Base-by-base conservation (phyloP, 331 rosid genomes). In the Saraca asoca region DNA sequence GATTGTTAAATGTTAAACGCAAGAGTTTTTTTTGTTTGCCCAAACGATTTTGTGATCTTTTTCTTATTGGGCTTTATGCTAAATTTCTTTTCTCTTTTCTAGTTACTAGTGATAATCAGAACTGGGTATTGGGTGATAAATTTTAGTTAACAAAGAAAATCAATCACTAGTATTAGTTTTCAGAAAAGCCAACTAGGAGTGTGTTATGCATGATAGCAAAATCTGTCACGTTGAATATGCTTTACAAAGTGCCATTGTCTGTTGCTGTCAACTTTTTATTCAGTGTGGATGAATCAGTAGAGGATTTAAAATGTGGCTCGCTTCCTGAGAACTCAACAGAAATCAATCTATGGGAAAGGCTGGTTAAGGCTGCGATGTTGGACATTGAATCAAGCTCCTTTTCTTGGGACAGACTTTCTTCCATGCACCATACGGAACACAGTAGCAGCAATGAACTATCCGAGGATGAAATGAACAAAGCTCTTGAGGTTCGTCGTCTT, bases 381-480 rank as follows among this genome's bases (percentile, higher is more conserved):
- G 91, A 93, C 79, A 80, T 87, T 44, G 97, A 88, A 31, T 84
- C 95, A 0, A 68, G 66, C 67, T 76, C 85, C 35, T 85, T 93
- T 75, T 86, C 95, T 34, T 93, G 98, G 98, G 91, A 90, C 46
- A 69, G 7, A 34, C 97, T 93, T 62, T 72, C 88, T 35, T 90
- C 98, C 3, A 89, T 93, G 68, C 95, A 93, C 77, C 98, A 88
- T 64, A 85, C 96, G 11, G 95, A 87, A 70, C 96, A 90, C 69
- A 58, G 83, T 61, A 80, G 86, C 69, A 88, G 87, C 81, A 72
- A 83, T n/a, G 98, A 93, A 35, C 87, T 75, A 42, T 87, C 91
- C 0, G 98, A 93, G 81, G 98, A 93, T 78, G 97, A 93, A 58
- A 84, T 82, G 81, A 90, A 78, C 79, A 89, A 78, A 65, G 75